phyloP scores from a whole-genome alignment of 345 rosid genomes.

The Kernera saxatilis region DNA sequence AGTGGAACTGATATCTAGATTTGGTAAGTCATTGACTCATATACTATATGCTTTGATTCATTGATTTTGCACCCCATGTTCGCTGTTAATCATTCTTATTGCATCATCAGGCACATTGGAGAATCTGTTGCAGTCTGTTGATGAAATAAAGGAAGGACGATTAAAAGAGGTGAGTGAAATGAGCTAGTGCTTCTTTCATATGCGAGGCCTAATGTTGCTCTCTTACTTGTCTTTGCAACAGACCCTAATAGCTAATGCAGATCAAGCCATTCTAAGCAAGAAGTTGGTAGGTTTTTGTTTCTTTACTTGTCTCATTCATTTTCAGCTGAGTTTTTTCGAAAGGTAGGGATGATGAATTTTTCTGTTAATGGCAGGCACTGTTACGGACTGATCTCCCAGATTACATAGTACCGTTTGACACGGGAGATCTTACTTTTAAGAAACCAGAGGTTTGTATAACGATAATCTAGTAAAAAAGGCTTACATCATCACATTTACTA shows the following conservation, averaged over 20 bases:
- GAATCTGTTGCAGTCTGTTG: slow-evolving; percentile 62
- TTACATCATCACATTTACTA: neutral
- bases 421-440: slow-evolving; percentile 53
- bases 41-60: neutral
- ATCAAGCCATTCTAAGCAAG: slow-evolving; percentile 77
- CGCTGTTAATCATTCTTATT: neutral
- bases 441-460: slow-evolving; percentile 75
- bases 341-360: neutral
- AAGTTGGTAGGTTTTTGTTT: slow-evolving; percentile 45
- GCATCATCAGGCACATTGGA: slow-evolving; percentile 56
- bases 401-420: slow-evolving; percentile 82
- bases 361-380: slow-evolving; percentile 59
- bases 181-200: neutral
- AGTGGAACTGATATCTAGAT: slow-evolving; percentile 60
- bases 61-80: neutral
- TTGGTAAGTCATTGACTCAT: slow-evolving; percentile 45
- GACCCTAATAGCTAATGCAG: slow-evolving; percentile 51
- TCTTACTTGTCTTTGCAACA: slow-evolving; percentile 24
- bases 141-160: slow-evolving; percentile 61
- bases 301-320: neutral
- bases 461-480: neutral
- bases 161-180: slow-evolving; percentile 48
- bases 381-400: slow-evolving; percentile 80
- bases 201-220: slow-evolving; percentile 2
- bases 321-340: neutral